phyloP scores from a whole-genome alignment of 2,329 filamentous ascomycete genomes.

The Macrophomina tecta region DNA sequence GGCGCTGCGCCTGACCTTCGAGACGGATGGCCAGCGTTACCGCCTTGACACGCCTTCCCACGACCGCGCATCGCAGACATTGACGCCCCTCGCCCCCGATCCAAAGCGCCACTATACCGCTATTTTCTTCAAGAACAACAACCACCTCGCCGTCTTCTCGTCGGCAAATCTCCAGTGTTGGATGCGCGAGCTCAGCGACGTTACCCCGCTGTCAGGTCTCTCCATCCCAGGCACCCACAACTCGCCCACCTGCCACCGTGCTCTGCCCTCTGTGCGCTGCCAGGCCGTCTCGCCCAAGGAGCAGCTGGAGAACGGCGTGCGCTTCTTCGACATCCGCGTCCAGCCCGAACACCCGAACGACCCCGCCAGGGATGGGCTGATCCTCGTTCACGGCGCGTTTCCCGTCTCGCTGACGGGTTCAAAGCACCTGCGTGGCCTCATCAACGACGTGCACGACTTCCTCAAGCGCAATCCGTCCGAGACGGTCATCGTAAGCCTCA shows the following conservation, averaged over 20 bases:
- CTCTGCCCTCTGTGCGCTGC: slow-evolving; percentile 90
- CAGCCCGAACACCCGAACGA: slow-evolving; percentile 66
- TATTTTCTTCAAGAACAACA: slow-evolving; percentile 47
- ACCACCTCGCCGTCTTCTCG: slow-evolving; percentile 67
- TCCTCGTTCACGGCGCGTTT: slow-evolving; percentile 89
- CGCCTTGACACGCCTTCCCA: slow-evolving; percentile 73
- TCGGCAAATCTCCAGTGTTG: slow-evolving; percentile 73
- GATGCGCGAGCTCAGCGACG: slow-evolving; percentile 79
- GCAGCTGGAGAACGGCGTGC: slow-evolving; percentile 87
- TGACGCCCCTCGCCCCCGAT: slow-evolving; percentile 47
- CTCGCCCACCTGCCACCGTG: slow-evolving; percentile 81
- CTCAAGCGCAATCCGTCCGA: slow-evolving; percentile 79
- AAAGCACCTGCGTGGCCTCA: slow-evolving; percentile 77
- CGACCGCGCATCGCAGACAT: slow-evolving; percentile 44
- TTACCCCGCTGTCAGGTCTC: slow-evolving; percentile 76
- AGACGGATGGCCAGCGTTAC: slow-evolving; percentile 68
- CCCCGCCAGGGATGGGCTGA: slow-evolving; percentile 67
- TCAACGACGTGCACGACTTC: slow-evolving; percentile 75
- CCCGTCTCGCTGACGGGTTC: slow-evolving; percentile 82
- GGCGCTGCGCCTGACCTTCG: slow-evolving; percentile 76
- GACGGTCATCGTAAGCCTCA: slow-evolving; percentile 83
- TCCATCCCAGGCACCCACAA: slow-evolving; percentile 97
- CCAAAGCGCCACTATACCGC: slow-evolving; percentile 49
- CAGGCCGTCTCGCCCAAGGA: slow-evolving; percentile 78
- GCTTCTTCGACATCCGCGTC: slow-evolving; percentile 92